phyloP scores from a whole-genome alignment of 129 eudicot species.

The Flaveria linearis region DNA sequence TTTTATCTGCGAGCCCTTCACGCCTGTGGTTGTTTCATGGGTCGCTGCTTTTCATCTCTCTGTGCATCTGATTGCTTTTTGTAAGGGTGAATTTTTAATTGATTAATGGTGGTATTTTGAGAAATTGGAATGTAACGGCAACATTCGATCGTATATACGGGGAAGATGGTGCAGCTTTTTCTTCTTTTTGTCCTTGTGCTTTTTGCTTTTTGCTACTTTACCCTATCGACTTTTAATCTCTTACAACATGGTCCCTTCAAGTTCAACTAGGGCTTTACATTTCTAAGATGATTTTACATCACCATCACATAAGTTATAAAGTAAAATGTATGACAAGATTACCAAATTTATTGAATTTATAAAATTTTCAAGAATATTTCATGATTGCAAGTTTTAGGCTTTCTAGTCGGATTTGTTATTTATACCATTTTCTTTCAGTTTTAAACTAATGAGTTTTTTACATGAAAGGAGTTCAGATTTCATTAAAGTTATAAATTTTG shows the following conservation, averaged over 20 bases:
- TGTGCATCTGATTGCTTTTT: neutral
- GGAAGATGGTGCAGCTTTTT: slow-evolving; percentile 39
- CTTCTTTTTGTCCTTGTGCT: slow-evolving; percentile 27
- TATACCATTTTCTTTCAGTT: too few relatives aligned
- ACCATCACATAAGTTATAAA: neutral
- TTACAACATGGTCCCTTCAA: neutral
- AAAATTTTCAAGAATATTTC: too few relatives aligned
- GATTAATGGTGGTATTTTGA: slow-evolving; percentile 28
- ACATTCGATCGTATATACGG: slow-evolving; percentile 47
- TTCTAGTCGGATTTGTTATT: too few relatives aligned
- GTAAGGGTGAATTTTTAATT: neutral
- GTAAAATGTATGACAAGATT: too few relatives aligned
- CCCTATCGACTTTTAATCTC: slow-evolving; percentile 19
- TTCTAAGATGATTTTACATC: neutral
- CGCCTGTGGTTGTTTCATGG: slow-evolving; percentile 25
- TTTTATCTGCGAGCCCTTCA: slow-evolving; percentile 41
- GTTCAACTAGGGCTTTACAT: neutral
- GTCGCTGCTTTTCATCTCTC: slow-evolving; percentile 2
- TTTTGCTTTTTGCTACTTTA: slow-evolving; percentile 30
- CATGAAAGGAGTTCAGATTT: too few relatives aligned
- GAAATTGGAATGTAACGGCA: slow-evolving; percentile 44
- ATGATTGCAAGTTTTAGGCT: too few relatives aligned
- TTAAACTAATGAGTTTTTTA: too few relatives aligned
- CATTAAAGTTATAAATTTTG: too few relatives aligned
- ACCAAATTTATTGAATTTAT: too few relatives aligned